Evolutionary conservation across 257 asterid species (phyloP).

Genomic region (Rehmannia glutinosa): DNA sequence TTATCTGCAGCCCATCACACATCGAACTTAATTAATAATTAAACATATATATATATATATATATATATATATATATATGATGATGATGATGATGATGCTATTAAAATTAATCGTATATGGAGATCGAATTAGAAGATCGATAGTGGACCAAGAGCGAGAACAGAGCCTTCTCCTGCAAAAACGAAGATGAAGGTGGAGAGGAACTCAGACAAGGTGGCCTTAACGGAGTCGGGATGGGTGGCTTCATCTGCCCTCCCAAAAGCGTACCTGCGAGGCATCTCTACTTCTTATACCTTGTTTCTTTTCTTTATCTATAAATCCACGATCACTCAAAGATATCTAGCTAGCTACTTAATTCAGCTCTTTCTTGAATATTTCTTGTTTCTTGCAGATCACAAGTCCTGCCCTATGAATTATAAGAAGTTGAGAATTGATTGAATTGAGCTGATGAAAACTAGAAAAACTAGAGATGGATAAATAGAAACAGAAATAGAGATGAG

Average conservation of each 20-base stretch:
- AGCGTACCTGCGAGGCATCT: constrained; percentile 66
- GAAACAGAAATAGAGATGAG: not conserved
- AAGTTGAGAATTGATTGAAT: too few species aligned
- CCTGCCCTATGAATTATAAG: too few species aligned
- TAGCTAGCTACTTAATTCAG: not conserved
- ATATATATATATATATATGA: too few species aligned
- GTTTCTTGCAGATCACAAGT: too few species aligned
- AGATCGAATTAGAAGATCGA: too few species aligned
- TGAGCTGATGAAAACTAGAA: too few species aligned
- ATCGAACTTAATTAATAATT: too few species aligned
- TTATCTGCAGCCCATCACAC: constrained; percentile 31
- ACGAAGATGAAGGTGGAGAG: constrained; percentile 85
- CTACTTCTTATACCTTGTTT: too few species aligned
- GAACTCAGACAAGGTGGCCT: constrained; percentile 83
- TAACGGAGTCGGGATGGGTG: constrained; percentile 83
- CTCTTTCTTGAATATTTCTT: not conserved
- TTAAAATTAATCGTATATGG: too few species aligned
- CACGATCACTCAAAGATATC: not conserved
- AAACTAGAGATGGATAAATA: not conserved
- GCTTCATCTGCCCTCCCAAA: constrained; percentile 89
- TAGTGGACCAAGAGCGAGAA: constrained; percentile 91
- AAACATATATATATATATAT: too few species aligned
- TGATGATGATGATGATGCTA: too few species aligned
- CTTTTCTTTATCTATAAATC: too few species aligned
- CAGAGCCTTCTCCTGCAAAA: constrained; percentile 85